Conservation (phyloP, 2,329 filamentous ascomycete species). For the Tolypocladium endophyticum region DNA sequence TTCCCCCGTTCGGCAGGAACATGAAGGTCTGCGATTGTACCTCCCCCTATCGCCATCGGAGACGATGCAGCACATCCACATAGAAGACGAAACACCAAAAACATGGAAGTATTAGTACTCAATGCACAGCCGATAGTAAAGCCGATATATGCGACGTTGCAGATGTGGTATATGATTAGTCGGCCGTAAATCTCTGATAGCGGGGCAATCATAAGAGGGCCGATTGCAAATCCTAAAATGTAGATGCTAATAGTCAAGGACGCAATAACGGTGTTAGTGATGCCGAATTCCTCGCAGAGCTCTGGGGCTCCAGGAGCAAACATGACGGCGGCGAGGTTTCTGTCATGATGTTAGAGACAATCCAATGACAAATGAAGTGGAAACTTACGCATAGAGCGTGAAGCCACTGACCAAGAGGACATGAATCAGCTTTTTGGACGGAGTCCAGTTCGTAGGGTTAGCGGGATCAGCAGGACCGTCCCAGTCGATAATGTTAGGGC, state of each 20-base stretch:
- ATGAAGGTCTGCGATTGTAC: background rate
- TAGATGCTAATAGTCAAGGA: background rate
- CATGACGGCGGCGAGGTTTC: background rate
- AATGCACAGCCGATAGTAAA: background rate
- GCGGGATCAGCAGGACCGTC: background rate
- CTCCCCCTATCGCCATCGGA: background rate
- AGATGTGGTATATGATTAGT: background rate
- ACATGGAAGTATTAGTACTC: background rate
- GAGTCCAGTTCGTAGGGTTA: background rate
- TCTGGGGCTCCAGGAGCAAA: background rate
- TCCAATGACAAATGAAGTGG: background rate
- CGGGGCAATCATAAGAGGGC: background rate
- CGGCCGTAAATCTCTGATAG: background rate
- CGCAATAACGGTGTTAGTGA: background rate
- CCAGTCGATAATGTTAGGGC: no score
- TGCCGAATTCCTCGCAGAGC: background rate
- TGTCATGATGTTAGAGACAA: background rate
- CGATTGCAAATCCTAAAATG: background rate
- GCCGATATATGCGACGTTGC: background rate
- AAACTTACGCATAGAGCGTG: background rate
- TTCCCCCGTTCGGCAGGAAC: background rate
- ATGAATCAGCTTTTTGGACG: background rate
- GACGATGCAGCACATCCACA: background rate
- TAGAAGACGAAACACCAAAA: background rate
- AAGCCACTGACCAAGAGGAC: background rate